A percentile compares a stretch with the other conserved stretches of the same genome.
Evolutionary conservation across 345 rosid species (phyloP).

Genomic region (Citrus australasica): DNA sequence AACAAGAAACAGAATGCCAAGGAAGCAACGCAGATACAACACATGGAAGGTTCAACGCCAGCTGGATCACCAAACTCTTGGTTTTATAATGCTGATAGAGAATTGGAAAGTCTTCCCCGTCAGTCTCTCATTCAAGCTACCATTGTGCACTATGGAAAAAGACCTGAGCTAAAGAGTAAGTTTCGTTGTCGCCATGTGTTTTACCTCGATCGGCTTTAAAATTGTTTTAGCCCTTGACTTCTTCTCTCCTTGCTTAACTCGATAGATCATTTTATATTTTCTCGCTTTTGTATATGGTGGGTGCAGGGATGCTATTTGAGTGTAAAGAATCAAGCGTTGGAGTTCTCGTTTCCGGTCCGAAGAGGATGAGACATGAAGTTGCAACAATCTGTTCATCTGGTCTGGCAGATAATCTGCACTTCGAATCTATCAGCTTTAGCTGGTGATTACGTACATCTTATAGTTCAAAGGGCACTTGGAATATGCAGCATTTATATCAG

Average conservation of each 20-base stretch:
- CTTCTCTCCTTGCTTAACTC: neutral
- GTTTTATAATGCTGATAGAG: constrained; percentile 29
- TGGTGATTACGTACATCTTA: constrained; percentile 40
- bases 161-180: constrained; percentile 77
- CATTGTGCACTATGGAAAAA: constrained; percentile 47
- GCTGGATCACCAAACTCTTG: constrained; percentile 17
- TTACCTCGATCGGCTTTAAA: neutral
- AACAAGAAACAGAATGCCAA: constrained; percentile 44
- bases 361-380: constrained; percentile 61
- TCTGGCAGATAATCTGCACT: constrained; percentile 48
- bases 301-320: constrained; percentile 47
- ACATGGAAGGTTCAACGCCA: constrained; percentile 20
- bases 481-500: neutral
- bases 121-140: constrained; percentile 47
- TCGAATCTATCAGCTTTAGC: constrained; percentile 74
- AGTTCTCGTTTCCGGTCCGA: constrained; percentile 71
- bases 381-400: constrained; percentile 62
- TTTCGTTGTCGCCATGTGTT: neutral
- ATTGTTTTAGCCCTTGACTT: neutral
- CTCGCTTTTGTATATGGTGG: neutral
- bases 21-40: constrained; percentile 35
- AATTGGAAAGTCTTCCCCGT: constrained; percentile 56
- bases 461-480: neutral
- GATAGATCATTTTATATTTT: too few species aligned
- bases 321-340: constrained; percentile 57